Evolutionary conservation across 179 eudicot species (phyloP), one percentile per base, ranked within the genome.

Genomic region (Patellifolia procumbens): DNA sequence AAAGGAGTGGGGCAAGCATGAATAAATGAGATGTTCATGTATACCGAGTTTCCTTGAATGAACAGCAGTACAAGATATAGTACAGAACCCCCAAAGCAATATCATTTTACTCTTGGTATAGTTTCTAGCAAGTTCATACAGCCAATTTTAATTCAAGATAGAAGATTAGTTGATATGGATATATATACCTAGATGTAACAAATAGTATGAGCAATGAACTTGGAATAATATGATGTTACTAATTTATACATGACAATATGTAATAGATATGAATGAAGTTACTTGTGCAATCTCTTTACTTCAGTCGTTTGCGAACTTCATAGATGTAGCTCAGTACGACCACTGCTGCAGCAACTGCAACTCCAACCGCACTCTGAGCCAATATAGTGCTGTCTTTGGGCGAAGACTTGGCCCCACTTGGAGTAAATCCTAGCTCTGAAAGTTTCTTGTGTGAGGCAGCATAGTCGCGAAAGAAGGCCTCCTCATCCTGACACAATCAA

Each of bases 401-500:
- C 13, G 65, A 34, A 35, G 85, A 76, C 73, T 84, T 87, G 39
- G 90, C 56, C 22, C 75, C 80, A 26, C 83, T 43, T 19, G 93
- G 93, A 35, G 85, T 78, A 68, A 92, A 94, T 39, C 98, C 98
- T 48, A 94, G 80, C 61, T 94, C 97, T 0, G 98, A 94, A 49
- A 94, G 97, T 73, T 90, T 94, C 91, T 94, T 94, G 87, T 94
- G 98, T 19, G 98, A 89, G 63, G 78, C 83, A 20, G 97, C 97
- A 61, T 94, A 94, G 74, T 94, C 97, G 31, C 82, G 86, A 75
- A 92, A 94, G 86, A 94, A 94, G 68, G 90, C 96, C 61, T 94
- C 97, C 85, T 94, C 98, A 78, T 94, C 97, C 98, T 94, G 90
- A 80, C 82, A 83, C 1, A 69, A 12, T 43, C 35, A 52, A 73